Evolutionary conservation across 345 rosid genomes (phyloP), one percentile per base, ranked within the genome.

Genomic region (Aurinia saxatilis): DNA sequence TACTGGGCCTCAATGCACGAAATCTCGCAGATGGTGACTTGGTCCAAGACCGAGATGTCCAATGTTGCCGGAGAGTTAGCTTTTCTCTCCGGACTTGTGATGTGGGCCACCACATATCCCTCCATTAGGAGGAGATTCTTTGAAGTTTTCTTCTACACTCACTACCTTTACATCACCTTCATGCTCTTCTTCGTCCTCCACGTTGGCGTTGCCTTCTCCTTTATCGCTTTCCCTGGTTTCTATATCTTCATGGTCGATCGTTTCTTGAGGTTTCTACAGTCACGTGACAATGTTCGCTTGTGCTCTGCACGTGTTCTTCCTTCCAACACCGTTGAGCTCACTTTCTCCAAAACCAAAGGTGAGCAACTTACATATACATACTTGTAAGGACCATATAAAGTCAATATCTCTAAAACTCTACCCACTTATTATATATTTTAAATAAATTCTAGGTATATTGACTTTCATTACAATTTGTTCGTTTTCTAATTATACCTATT

Each of bases 131-230:
- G 80, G 49, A 80, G 75, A 58, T 68, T 78, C 65, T 90, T 90
- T 57, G 97, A 90, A 78, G 74, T 90, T 62, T 90, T 90, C 79
- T 85, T 81, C 58, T 90, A 90, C 63, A 75, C 92, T 0, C 97
- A 90, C 40, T 54, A 87, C 51, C 86, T 90, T 53, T 90, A 90
- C 76, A 63, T 82, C 15, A 29, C 78, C 68, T 90, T 87, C 72
- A 36, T 87, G 50, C 11, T 87, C 53, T 90, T 87, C 80, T 87
- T 76, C 67, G 30, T 85, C 16, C 70, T 84, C 19, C 97, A 90
- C 47, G 84, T 87, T 25, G 82, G 88, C 67, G 59, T 83, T 67
- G 11, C 66, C 29, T 83, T 51, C 73, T 15, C 88, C 10, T 77
- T 73, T 68, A 76, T 76, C 2, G 78, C 78, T 80, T 80, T 90